Evolutionary conservation across 2,329 filamentous ascomycete species (phyloP).

Genomic region (Xylariaceae sp.): DNA sequence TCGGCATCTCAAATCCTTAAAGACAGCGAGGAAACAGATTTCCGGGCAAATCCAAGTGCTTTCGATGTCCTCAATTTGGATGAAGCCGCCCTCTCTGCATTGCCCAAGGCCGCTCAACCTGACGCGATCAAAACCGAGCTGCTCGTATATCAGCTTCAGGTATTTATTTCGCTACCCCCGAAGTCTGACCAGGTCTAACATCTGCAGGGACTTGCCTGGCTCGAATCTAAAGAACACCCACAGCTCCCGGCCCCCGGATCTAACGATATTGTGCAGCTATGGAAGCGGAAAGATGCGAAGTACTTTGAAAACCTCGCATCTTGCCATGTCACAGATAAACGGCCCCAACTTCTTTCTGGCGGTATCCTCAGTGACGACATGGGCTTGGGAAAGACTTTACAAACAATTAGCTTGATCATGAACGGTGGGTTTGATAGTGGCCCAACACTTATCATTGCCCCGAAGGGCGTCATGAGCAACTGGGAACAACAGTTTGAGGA

Average conservation of each 20-base stretch:
- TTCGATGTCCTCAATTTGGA: slow-evolving; percentile 67
- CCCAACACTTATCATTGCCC: slow-evolving; percentile 74
- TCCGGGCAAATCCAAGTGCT: slow-evolving; percentile 59
- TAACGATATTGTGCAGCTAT: slow-evolving; percentile 68
- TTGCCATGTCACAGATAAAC: slow-evolving; percentile 55
- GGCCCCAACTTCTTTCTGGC: slow-evolving; percentile 67
- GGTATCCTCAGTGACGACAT: slow-evolving; percentile 90
- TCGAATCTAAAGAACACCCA: slow-evolving; percentile 72
- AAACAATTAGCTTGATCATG: slow-evolving; percentile 76
- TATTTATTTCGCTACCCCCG: slow-evolving; percentile 23
- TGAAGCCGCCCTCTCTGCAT: slow-evolving; percentile 64
- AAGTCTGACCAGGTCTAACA: slow-evolving; percentile 2
- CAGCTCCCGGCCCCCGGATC: slow-evolving; percentile 56
- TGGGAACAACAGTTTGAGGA: slow-evolving; percentile 76
- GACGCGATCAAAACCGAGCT: slow-evolving; percentile 60
- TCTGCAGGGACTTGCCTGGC: slow-evolving; percentile 73
- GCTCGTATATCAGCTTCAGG: slow-evolving; percentile 73
- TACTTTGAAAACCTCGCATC: slow-evolving; percentile 67
- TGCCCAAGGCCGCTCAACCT: slow-evolving; percentile 72
- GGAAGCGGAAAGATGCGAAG: slow-evolving; percentile 54
- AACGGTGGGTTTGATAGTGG: slow-evolving; percentile 46
- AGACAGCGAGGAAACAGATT: slow-evolving; percentile 63
- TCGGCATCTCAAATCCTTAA: slow-evolving; percentile 62
- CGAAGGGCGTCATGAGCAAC: slow-evolving; percentile 84
- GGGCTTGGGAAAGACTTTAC: slow-evolving; percentile 86